Evolutionary conservation across 1,284 basidiomycete genomes (phyloP).

Genomic region (Cryptococcus sp.): DNA sequence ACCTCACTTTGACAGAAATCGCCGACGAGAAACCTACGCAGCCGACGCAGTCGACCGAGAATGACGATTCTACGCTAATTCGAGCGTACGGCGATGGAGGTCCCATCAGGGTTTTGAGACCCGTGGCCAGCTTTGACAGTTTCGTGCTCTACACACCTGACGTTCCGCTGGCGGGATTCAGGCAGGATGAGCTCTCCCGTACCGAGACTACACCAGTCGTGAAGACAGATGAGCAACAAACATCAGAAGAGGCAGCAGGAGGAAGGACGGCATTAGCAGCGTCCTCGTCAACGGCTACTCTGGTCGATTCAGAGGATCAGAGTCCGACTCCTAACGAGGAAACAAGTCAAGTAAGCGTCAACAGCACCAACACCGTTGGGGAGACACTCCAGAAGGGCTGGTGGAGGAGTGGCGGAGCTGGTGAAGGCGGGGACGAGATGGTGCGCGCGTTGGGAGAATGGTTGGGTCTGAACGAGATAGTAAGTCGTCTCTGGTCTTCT

Average conservation of each 20-base stretch:
- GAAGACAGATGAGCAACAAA: neutral
- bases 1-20: neutral
- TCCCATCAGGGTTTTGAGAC: slow-evolving; percentile 30
- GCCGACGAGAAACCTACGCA: neutral
- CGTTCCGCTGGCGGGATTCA: slow-evolving; percentile 40
- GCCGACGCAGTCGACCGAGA: neutral
- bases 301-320: neutral
- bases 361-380: neutral
- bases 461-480: slow-evolving; percentile 43
- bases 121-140: slow-evolving; percentile 28
- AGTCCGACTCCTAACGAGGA: neutral
- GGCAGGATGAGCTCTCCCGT: slow-evolving; percentile 18
- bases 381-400: slow-evolving; percentile 29
- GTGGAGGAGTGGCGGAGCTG: slow-evolving; percentile 46
- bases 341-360: neutral
- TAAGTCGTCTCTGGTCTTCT: slow-evolving; percentile 24
- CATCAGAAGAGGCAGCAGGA: neutral
- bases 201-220: neutral
- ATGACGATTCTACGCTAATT: neutral
- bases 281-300: too few species aligned
- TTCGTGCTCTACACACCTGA: slow-evolving; percentile 49
- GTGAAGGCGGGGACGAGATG: slow-evolving; percentile 50
- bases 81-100: slow-evolving; percentile 8
- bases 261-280: neutral
- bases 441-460: slow-evolving; percentile 49